Base-by-base conservation (phyloP, 192 early-diverging fungal species). In the Mortierella hygrophila region DNA sequence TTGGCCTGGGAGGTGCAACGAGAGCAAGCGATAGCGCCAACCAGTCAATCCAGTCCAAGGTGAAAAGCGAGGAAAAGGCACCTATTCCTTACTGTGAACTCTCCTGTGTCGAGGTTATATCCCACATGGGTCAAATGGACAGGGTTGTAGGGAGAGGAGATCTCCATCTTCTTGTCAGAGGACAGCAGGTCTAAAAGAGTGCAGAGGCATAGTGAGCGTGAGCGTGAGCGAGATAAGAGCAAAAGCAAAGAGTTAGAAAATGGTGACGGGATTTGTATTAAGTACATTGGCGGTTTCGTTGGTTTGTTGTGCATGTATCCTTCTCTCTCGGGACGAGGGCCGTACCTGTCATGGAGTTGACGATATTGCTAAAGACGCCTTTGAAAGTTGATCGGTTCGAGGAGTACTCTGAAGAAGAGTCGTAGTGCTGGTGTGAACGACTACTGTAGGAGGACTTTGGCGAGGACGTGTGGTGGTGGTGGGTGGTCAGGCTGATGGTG, bases 101-200 rank as follows among this genome's bases (percentile, higher is more conserved):
- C 97, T 54, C 97, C 98, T 49, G 97, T 98, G 72, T 97, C 97
- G 77, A 95, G 94, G 88, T 99, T 97, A 88, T 97, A 99, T 10
- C 98, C 98, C 68, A 99, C 98, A 87, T 99, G 98, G 32, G 98
- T 99, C 60, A 99, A 91, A 90, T 99, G 98, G 54, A 98, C 95
- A 23, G 98, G 95, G 84, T 99, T 99, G 89, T 97, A 99, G 6
- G 98, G 98, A 35, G 93, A 93, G 21, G 97, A 98, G 76, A 99
- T 97, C 87, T 99, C 95, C 81, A 94, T 93, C 79, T 95, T 94
- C 75, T 95, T 96, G 83, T 94, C 92, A 32, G 89, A 91, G 54
- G 92, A 89, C 68, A 93, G 75, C 81, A 91, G 79, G 78, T 92
- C 93, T 92, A 79, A 26, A 65, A 47, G 57, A 47, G 60, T 72